Conservation (phyloP, 2,329 filamentous ascomycete genomes). For the Botrytis cinerea region DNA sequence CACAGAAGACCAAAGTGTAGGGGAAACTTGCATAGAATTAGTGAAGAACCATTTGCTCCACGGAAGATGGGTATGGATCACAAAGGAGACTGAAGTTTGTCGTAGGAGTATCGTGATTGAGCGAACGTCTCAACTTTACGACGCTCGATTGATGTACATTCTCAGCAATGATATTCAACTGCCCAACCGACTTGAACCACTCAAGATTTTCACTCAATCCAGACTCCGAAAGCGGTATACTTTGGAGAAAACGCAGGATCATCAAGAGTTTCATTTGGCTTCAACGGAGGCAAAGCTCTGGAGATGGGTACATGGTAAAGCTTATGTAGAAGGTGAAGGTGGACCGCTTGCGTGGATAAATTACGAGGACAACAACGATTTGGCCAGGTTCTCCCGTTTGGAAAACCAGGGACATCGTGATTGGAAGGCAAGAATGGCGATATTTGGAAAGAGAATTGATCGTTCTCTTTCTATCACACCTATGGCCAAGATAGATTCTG, state of each 20-base stretch:
- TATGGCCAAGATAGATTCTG: conserved; percentile 1
- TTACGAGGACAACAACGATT: background rate
- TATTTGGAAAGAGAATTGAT: conserved; percentile 5
- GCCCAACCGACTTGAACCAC: background rate
- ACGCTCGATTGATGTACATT: conserved; percentile 6
- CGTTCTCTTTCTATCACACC: background rate
- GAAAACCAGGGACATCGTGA: background rate
- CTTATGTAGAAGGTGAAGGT: background rate
- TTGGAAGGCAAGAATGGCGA: too few species aligned
- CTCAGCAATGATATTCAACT: background rate
- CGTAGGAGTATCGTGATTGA: conserved; percentile 14
- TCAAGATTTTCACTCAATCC: background rate
- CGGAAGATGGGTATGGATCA: conserved; percentile 21
- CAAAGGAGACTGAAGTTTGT: background rate
- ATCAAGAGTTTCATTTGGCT: background rate
- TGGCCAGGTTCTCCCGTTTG: background rate
- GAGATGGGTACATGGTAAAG: background rate
- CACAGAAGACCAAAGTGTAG: background rate
- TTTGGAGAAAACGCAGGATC: background rate
- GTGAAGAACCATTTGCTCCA: conserved; percentile 14
- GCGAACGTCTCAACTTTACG: background rate
- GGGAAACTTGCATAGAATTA: background rate
- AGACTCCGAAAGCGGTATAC: background rate
- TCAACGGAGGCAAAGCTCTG: background rate
- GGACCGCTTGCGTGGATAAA: conserved; percentile 8